Evolutionary conservation across 352 stramenopile species (phyloP), one percentile per base, ranked within the genome.

Genomic region (Globisporangium nunn): DNA sequence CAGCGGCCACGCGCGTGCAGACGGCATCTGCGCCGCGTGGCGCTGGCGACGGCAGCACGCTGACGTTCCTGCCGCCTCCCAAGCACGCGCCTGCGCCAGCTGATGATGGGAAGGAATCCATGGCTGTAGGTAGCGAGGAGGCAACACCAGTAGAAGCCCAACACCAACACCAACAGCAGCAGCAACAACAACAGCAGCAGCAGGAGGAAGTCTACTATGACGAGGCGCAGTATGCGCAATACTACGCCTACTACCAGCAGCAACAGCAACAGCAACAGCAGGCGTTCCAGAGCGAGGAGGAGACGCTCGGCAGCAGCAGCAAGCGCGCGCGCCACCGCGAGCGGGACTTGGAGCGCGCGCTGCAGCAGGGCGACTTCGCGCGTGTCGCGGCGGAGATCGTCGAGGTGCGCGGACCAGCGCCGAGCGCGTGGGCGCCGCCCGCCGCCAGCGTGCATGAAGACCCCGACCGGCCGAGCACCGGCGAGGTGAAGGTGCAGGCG

Each of bases 311-410:
- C 61, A 74, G 72, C 28, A 77, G 66, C 61, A 75, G 71, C 55
- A 87, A 88, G 58, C 75, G 77, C 39, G 65, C 67, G 44, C 62
- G 77, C 15, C 76, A 74, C 37, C 75, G 75, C 4, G 81, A 91
- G 46, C 72, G 81, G 37, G 78, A 88, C 43, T 72, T 91, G 28
- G 81, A 91, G 62, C 72, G 78, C 29, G 74, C 79, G 50, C 60
- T 91, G 37, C 77, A 89, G 49, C 70, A 85, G 52, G 81, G 81
- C 18, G 67, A 91, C 50, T 89, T 88, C 56, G 59, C 67, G 33
- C 70, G 67, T 8, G 77, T 89, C 15, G 68, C 72, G 15, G 66
- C 69, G 28, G 72, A 88, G 66, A 84, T 91, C 52, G 63, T 72
- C 15, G 81, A 91, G 14, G 79, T 91, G 15, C 68, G 81, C 45